Percentiles rank a stretch among this genome's conserved stretches.
These are phyloP conservation scores for Phytophthora podocarpi DNA, from an alignment of 352 stramenopile species.

Conservation along the genomic window DNA sequence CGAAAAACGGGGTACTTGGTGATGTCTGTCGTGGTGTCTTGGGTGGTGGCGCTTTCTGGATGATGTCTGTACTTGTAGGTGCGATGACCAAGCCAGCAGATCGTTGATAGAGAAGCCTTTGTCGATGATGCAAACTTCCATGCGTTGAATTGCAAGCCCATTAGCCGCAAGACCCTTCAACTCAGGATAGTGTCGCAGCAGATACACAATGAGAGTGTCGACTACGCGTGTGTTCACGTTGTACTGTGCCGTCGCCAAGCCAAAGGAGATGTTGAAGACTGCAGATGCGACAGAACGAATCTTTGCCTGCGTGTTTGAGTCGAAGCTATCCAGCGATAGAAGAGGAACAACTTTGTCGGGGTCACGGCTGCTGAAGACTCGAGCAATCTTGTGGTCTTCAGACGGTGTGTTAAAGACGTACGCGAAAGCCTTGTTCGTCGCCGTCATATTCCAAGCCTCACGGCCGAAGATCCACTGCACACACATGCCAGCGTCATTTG, in stretches of 20 bases:
- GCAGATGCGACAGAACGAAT: neutral
- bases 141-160: neutral
- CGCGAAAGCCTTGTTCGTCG: conserved; percentile 23
- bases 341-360: neutral
- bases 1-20: neutral
- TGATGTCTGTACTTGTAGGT: neutral
- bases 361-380: conserved; percentile 17
- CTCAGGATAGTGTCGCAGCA: conserved; percentile 14
- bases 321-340: neutral
- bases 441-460: conserved; percentile 21
- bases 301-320: conserved; percentile 7
- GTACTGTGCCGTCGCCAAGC: neutral
- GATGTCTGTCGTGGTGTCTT: neutral
- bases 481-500: conserved; percentile 1
- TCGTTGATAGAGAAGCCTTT: neutral
- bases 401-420: conserved; percentile 1
- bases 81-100: neutral
- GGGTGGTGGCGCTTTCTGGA: neutral
- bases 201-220: conserved; percentile 12
- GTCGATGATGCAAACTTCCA: neutral
- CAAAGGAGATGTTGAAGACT: neutral
- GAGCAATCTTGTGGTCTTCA: conserved; percentile 6
- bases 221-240: conserved; percentile 12
- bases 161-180: neutral
- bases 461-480: conserved; percentile 16